Percentiles rank a stretch among this genome's conserved stretches.
phyloP scores from a whole-genome alignment of 306 rosid species.

The Inga oerstediana region DNA sequence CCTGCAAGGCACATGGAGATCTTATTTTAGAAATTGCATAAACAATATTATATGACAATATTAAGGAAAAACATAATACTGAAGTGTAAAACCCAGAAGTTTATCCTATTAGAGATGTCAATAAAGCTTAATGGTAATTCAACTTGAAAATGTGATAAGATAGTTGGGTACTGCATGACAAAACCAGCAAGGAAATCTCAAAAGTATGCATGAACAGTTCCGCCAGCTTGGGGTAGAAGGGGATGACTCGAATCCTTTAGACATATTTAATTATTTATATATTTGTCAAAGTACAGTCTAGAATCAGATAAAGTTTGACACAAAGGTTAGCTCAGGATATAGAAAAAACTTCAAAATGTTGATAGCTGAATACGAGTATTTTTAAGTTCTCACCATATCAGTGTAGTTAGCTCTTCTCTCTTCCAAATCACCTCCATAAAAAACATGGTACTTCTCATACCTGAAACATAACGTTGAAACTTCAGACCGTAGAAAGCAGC shows the following conservation, averaged over 20 bases:
- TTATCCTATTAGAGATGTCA: not conserved
- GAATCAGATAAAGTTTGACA: not conserved
- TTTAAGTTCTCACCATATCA: conserved; percentile 73
- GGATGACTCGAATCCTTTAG: not conserved
- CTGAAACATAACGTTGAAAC: conserved; percentile 49
- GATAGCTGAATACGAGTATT: conserved; percentile 5
- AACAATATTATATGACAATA: not conserved
- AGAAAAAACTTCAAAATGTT: not conserved
- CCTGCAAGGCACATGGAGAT: conserved; percentile 52
- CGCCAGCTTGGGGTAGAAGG: not conserved
- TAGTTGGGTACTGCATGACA: not conserved
- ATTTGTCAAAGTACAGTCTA: not conserved
- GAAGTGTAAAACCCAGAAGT: not conserved
- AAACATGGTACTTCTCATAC: conserved; percentile 95
- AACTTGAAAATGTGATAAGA: not conserved
- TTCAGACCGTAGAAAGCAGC: conserved; percentile 4
- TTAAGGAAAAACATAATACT: not conserved
- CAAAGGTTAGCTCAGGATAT: not conserved
- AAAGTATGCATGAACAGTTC: not conserved
- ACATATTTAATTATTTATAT: not conserved
- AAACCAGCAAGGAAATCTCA: not conserved
- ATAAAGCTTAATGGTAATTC: not conserved
- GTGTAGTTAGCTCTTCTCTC: conserved; percentile 81
- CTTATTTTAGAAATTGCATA: not conserved
- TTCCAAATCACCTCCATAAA: conserved; percentile 80